Evolutionary conservation across 495 filamentous ascomycete species (phyloP), one percentile per base, ranked within the genome.

Genomic region (Neurospora discreta): DNA sequence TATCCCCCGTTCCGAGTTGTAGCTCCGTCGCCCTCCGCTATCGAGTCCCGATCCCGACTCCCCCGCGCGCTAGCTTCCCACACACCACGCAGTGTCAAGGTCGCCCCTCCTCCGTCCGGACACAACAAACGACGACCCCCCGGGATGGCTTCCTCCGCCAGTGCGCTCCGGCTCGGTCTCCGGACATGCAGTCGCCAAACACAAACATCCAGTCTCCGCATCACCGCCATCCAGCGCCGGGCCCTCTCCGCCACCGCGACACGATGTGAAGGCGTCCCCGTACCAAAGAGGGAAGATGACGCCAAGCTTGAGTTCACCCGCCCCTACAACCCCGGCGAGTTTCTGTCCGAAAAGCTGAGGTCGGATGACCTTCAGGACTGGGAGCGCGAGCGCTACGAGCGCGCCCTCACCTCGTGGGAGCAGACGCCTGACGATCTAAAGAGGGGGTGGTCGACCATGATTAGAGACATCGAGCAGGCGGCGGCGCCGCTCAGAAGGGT

Each of bases 121-220:
- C 44, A 41, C 75, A 68, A 74, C 52, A 46, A 71, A 69, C n/a
- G 30, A 58, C 65, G 72, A 69, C 68, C 70, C 72, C 52, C 74
- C 74, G 76, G 70, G 65, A 87, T 87, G 85, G 84, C 85, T 75
- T 83, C 85, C 74, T 79, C 83, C 74, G 77, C 83, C 73, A 84
- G 81, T 75, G 74, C 83, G 36, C 77, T 86, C 74, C 84, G 85
- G 75, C 76, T 85, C 39, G 81, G 82, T 68, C 78, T 83, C 70
- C 81, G 82, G 75, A 80, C 79, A 72, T 77, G 81, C 74, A 78
- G 78, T 68, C 52, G 52, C 26, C 52, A 65, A 65, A 65, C 52
- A 65, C 79, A 78, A 72, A 69, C 75, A 42, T 73, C 76, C 41
- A 42, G 41, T 71, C 68, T 78, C 44, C 76, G 71, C 1, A 39